These are phyloP conservation scores for Cryptococcus sp. DNA, from an alignment of 1,284 basidiomycete genomes.

Conservation along the genomic window DNA sequence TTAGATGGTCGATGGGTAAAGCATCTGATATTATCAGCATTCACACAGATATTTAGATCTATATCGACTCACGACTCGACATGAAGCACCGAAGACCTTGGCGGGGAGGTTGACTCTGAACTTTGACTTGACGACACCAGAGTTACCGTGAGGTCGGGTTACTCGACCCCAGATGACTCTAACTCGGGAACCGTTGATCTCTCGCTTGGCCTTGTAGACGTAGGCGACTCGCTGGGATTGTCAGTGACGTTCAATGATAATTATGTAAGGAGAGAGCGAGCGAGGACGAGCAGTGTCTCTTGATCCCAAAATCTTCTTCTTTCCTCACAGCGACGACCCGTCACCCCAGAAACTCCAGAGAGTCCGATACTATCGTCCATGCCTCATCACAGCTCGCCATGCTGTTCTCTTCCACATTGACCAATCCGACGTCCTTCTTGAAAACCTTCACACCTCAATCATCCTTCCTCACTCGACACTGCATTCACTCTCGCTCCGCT, in stretches of 20 bases:
- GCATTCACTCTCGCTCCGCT: neutral
- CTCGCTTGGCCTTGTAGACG: conserved; percentile 93
- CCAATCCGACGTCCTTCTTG: neutral
- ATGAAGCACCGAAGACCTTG: conserved; percentile 87
- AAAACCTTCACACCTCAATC: neutral
- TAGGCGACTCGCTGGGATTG: conserved; percentile 79
- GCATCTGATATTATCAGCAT: conserved; percentile 32
- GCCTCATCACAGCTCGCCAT: no score
- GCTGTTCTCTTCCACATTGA: neutral
- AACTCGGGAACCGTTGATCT: conserved; percentile 85
- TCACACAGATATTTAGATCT: neutral
- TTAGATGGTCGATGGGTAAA: conserved; percentile 50
- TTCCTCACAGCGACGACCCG: neutral
- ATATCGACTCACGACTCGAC: conserved; percentile 68
- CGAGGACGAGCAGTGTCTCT: neutral
- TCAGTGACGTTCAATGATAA: conserved; percentile 7
- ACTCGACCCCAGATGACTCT: conserved; percentile 96
- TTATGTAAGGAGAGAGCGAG: neutral
- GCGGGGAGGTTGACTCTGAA: conserved; percentile 96
- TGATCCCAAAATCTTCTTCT: neutral
- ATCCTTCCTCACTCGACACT: neutral
- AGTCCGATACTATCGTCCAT: no score
- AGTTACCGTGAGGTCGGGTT: conserved; percentile 88
- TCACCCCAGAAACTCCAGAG: no score
- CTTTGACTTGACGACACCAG: conserved; percentile 96